Base-by-base conservation (phyloP, 2,329 filamentous ascomycete species). In the Zymoseptoria crescenta region DNA sequence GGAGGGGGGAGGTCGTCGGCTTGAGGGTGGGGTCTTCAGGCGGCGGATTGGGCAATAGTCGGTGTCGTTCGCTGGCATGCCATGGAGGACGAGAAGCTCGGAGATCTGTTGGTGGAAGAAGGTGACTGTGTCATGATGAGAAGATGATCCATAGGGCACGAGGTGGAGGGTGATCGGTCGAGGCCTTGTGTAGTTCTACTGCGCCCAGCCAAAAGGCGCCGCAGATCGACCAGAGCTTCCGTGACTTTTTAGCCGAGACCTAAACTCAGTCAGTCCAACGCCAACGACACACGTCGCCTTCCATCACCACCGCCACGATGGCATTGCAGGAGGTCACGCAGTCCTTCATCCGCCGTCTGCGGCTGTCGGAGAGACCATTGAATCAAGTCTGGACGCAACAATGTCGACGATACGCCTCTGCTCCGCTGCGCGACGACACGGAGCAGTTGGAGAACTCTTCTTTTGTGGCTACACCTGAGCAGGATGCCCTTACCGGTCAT, bases 391-490 rank as follows among this genome's bases (percentile, higher is more conserved):
- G 65, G 62, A 62, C 57, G 7, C 56, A 58, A 19, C 70, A 71
- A 67, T 71, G 68, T 56, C 68, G 64, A 6, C 65, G 67, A 56
- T 64, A 68, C 58, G 67, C 69, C 30, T 69, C 69, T 21, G 64
- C 62, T 27, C 57, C 63, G n/a, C 72, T 59, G 13, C 45, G 77
- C 59, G 62, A 35, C 69, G 61, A 67, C 56, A 62, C 60, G 8
- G 58, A 74, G 8, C 78, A 81, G 7, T 72, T 83, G 24, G 80
- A 83, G 54, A 29, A 54, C 10, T 59, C 59, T 30, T 48, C 57
- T 16, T 54, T 81, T 79, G 35, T 45, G 35, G 41, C 49, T 35
- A 24, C 57, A 16, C 56, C 49, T 71, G 81, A 55, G 69, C 72
- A 24, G 66, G 70, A 30, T 64, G 74, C 56, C 70, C 70, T 35